Conservation (phyloP, 129 eudicot genomes). For the Artemisia tridentata region DNA sequence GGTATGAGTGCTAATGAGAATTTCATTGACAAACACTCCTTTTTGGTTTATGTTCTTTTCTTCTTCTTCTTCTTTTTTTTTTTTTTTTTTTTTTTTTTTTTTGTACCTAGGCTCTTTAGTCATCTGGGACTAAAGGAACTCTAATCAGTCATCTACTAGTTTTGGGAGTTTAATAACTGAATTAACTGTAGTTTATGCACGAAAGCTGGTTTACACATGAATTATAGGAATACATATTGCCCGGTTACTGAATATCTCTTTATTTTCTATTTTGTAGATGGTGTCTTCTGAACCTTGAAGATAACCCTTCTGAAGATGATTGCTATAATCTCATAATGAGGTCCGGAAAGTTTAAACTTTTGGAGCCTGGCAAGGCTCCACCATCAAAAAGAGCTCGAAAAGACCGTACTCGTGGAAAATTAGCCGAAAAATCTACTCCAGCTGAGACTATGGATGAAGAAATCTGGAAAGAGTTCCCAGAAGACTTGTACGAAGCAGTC, state of each 20-base stretch:
- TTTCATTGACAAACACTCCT: not conserved
- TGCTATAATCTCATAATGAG: conserved; percentile 56
- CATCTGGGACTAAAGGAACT: conserved; percentile 13
- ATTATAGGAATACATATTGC: not conserved
- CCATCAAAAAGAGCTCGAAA: conserved; percentile 77
- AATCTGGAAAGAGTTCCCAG: conserved; percentile 92
- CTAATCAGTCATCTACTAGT: not conserved
- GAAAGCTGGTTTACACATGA: no score
- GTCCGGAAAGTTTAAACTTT: conserved; percentile 62
- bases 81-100: not conserved
- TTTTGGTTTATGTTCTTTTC: not conserved
- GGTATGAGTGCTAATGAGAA: not conserved
- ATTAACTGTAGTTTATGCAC: not conserved
- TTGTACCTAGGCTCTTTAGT: not conserved
- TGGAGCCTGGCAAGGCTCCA: conserved; percentile 76
- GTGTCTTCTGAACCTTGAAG: conserved; percentile 57
- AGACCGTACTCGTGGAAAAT: conserved; percentile 52
- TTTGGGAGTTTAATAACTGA: conserved; percentile 4
- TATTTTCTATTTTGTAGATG: conserved; percentile 48
- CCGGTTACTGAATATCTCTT: not conserved
- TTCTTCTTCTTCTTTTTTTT: not conserved
- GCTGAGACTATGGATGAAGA: conserved; percentile 56
- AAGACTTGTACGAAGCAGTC: conserved; percentile 83
- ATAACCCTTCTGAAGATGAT: conserved; percentile 51
- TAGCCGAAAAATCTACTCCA: conserved; percentile 32